Conservation (phyloP, 2,329 filamentous ascomycete genomes). For the Trichophyton schoenleinii region DNA sequence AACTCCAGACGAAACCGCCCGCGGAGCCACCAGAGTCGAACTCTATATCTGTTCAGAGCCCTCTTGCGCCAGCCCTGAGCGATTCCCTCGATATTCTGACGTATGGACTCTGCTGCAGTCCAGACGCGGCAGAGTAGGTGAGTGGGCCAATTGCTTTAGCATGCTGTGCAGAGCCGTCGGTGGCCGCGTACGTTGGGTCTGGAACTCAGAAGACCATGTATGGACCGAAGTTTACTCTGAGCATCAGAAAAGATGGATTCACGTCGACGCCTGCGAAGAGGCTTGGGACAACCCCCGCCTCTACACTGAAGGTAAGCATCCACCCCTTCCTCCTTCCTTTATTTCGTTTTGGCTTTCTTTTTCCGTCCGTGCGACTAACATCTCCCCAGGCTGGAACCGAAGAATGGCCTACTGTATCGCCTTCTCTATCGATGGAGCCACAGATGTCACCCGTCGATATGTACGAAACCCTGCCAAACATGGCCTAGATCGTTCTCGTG, state of each 20-base stretch:
- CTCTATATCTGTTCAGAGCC: conserved; percentile 73
- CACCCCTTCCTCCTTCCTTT: not conserved
- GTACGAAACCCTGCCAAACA: conserved; percentile 42
- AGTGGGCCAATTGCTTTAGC: conserved; percentile 98
- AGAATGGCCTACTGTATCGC: conserved; percentile 96
- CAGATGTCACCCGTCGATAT: conserved; percentile 55
- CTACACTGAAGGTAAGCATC: conserved; percentile 62
- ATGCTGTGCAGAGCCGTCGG: conserved; percentile 94
- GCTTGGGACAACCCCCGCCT: conserved; percentile 88
- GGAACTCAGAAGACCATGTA: conserved; percentile 94
- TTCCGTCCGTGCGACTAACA: conserved; percentile 3
- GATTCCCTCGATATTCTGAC: conserved; percentile 89
- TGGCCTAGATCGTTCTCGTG: conserved; percentile 61
- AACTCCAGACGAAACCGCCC: conserved; percentile 76
- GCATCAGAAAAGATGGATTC: conserved; percentile 88
- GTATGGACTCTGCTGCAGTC: conserved; percentile 87
- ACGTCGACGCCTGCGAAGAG: conserved; percentile 89
- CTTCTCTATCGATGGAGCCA: conserved; percentile 77
- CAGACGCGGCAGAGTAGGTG: conserved; percentile 71
- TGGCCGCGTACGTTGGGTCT: conserved; percentile 87
- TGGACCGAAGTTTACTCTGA: conserved; percentile 98
- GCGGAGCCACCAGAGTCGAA: conserved; percentile 76
- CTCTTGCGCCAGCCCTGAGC: conserved; percentile 64
- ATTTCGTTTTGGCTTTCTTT: conserved; percentile 7
- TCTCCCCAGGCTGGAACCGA: conserved; percentile 63